A percentile compares a stretch with the other conserved stretches of the same genome.
phyloP scores from a whole-genome alignment of 139 green algal genomes.

The Nannochloris sp. region DNA sequence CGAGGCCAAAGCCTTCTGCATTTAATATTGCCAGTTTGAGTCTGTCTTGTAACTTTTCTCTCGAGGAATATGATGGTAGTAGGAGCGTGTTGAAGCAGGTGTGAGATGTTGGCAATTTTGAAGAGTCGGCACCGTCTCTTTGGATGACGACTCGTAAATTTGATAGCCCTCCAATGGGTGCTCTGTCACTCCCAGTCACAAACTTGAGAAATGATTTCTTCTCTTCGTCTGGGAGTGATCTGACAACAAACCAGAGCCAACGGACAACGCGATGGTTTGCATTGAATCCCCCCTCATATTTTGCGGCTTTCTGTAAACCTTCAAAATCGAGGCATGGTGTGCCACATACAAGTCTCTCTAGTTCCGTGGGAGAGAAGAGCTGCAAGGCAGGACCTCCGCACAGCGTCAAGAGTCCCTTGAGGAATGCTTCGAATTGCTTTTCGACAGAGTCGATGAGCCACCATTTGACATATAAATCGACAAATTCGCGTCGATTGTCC shows the following conservation, averaged over 20 bases:
- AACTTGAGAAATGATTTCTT: constrained; percentile 84
- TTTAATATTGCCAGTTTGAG: constrained; percentile 83
- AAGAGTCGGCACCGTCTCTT: constrained; percentile 65
- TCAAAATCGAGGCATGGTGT: constrained; percentile 85
- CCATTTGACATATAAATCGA: constrained; percentile 69
- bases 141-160: constrained; percentile 72
- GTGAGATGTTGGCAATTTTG: constrained; percentile 70
- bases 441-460: constrained; percentile 56
- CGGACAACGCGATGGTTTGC: constrained; percentile 33
- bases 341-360: constrained; percentile 83
- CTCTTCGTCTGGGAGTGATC: constrained; percentile 38
- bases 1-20: constrained; percentile 81
- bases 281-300: constrained; percentile 82
- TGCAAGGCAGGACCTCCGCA: constrained; percentile 73
- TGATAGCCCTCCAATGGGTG: constrained; percentile 81
- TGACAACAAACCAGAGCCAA: constrained; percentile 79
- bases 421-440: constrained; percentile 72
- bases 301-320: constrained; percentile 60
- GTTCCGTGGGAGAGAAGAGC: constrained; percentile 82
- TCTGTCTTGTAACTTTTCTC: constrained; percentile 54
- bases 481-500: constrained; percentile 78
- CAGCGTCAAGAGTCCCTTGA: constrained; percentile 73
- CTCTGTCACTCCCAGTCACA: constrained; percentile 73
- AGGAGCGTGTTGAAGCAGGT: constrained; percentile 94
- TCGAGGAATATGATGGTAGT: constrained; percentile 71